Percentiles rank a stretch among this genome's conserved stretches.
These are phyloP conservation scores for Mycocentrospora acerina DNA, from an alignment of 2,329 filamentous ascomycete species.

Conservation along the genomic window DNA sequence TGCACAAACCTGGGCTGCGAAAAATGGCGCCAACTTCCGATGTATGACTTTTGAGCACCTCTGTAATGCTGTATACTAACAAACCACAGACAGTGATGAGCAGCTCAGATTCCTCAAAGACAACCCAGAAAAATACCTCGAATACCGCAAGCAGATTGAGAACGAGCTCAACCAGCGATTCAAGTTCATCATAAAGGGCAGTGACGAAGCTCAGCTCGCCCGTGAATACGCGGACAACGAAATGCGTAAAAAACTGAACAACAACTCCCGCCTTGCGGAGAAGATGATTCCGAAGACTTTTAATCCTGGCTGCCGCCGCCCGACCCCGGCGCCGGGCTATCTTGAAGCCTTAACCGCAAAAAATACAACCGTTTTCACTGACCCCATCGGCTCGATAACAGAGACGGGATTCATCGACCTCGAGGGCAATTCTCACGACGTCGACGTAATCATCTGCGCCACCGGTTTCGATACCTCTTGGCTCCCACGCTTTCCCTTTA, in stretches of 20 bases:
- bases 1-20: slow-evolving; percentile 50
- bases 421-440: slow-evolving; percentile 24
- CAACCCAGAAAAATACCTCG: slow-evolving; percentile 48
- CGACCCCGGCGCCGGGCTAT: slow-evolving; percentile 28
- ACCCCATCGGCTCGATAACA: slow-evolving; percentile 19
- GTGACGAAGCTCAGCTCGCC: slow-evolving; percentile 47
- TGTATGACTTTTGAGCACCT: slow-evolving; percentile 28
- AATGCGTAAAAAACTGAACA: slow-evolving; percentile 45
- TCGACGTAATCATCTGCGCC: slow-evolving; percentile 46
- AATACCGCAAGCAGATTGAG: slow-evolving; percentile 52
- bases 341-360: slow-evolving; percentile 18
- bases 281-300: slow-evolving; percentile 50
- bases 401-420: slow-evolving; percentile 22
- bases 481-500: slow-evolving; percentile 28
- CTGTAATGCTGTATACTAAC: slow-evolving; percentile 8
- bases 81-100: slow-evolving; percentile 37
- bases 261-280: slow-evolving; percentile 43
- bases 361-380: slow-evolving; percentile 24
- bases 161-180: slow-evolving; percentile 56
- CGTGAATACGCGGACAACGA: slow-evolving; percentile 42
- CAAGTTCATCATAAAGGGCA: slow-evolving; percentile 56
- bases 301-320: slow-evolving; percentile 25
- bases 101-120: slow-evolving; percentile 43
- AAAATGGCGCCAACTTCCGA: slow-evolving; percentile 50
- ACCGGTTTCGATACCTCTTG: slow-evolving; percentile 45